phyloP scores from a whole-genome alignment of 2,329 filamentous ascomycete genomes.

The Colletotrichum australisinense region DNA sequence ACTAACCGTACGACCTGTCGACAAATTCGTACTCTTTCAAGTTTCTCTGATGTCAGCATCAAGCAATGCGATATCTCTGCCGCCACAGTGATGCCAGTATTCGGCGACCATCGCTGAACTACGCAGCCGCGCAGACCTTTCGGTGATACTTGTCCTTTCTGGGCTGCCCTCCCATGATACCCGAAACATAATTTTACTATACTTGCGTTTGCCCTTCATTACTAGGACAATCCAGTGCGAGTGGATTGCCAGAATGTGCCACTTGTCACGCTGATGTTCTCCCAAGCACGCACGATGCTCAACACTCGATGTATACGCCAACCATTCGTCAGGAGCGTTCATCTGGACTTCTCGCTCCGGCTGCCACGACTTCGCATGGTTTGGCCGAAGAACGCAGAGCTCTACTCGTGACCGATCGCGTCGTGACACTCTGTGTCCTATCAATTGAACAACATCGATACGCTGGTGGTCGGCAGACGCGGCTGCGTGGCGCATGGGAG shows the following conservation, averaged over 20 bases:
- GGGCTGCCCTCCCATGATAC: neutral
- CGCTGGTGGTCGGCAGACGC: neutral
- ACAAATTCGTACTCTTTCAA: slow-evolving; percentile 35
- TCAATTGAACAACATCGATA: neutral
- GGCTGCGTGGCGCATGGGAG: neutral
- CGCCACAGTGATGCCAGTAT: neutral
- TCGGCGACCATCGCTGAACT: neutral
- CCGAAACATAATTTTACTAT: neutral
- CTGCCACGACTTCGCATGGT: neutral
- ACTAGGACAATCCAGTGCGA: neutral
- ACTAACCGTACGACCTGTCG: too few relatives aligned
- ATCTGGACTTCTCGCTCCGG: neutral
- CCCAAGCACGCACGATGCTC: neutral
- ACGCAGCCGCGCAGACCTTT: neutral
- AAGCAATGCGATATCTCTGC: neutral
- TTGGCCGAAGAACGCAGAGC: neutral
- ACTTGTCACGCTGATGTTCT: neutral
- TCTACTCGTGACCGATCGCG: neutral
- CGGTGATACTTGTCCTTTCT: neutral
- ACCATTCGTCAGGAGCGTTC: neutral
- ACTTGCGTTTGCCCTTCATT: neutral
- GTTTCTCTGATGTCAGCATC: slow-evolving; percentile 33
- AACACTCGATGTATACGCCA: neutral
- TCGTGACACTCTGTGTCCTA: neutral
- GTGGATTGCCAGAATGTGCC: neutral